Percentiles rank a stretch among this genome's conserved stretches.
phyloP scores from a whole-genome alignment of 2,329 filamentous ascomycete species.

The Fusarium mangiferae region DNA sequence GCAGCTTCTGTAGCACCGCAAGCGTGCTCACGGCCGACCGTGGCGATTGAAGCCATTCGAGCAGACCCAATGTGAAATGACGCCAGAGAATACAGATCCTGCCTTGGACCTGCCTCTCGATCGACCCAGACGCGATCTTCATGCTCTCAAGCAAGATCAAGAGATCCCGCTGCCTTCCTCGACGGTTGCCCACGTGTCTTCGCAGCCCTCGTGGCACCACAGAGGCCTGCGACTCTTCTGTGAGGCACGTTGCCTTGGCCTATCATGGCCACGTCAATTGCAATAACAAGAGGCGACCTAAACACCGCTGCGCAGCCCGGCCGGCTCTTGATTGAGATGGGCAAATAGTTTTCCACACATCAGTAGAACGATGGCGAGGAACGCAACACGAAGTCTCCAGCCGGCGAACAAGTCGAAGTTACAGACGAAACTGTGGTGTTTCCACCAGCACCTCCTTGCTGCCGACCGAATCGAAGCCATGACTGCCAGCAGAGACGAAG shows the following conservation, averaged over 20 bases:
- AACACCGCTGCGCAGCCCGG: neutral
- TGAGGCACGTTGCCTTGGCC: neutral
- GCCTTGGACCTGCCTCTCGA: neutral
- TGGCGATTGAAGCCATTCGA: neutral
- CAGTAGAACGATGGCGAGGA: neutral
- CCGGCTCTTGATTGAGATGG: too few species aligned
- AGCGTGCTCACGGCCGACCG: neutral
- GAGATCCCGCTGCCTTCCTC: neutral
- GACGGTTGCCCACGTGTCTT: neutral
- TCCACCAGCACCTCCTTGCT: neutral
- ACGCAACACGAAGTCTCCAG: too few species aligned
- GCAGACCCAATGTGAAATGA: neutral
- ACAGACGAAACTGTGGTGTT: neutral
- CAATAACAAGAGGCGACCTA: neutral
- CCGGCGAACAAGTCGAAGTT: neutral
- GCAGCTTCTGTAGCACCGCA: neutral
- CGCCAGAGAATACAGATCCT: too few species aligned
- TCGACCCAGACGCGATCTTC: too few species aligned
- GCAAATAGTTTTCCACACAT: neutral
- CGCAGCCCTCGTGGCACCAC: neutral
- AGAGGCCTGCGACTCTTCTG: neutral
- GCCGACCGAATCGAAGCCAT: neutral
- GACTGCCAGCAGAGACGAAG: rapidly evolving
- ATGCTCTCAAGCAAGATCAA: neutral
- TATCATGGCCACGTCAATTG: neutral